Evolutionary conservation across 2,329 filamentous ascomycete genomes (phyloP).

Genomic region (Cladosporium halotolerans): DNA sequence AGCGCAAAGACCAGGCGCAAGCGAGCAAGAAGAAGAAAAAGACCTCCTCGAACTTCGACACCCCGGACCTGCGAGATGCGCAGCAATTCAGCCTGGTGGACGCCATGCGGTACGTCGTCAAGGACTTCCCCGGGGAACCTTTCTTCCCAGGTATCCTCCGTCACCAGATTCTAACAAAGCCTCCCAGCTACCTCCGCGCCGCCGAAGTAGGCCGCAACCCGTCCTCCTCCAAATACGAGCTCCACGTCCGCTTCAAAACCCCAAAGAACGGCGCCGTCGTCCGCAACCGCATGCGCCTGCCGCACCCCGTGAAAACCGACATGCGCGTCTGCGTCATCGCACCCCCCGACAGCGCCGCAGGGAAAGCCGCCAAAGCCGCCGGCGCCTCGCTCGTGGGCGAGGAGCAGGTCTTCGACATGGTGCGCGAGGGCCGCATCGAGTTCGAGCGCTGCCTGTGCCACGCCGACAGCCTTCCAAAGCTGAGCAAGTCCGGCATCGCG

Average conservation of each 20-base stretch:
- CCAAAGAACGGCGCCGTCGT: constrained; percentile 80
- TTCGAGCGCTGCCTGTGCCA: constrained; percentile 92
- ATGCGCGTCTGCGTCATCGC: constrained; percentile 85
- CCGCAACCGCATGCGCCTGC: constrained; percentile 80
- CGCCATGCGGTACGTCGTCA: constrained; percentile 78
- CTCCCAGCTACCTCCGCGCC: constrained; percentile 78
- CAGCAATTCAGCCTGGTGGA: constrained; percentile 79
- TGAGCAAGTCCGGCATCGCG: constrained; percentile 76
- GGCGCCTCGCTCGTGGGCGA: constrained; percentile 83
- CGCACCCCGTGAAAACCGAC: constrained; percentile 83
- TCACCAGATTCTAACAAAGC: too few species aligned
- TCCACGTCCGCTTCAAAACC: constrained; percentile 76
- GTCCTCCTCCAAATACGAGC: constrained; percentile 74
- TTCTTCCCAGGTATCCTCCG: too few species aligned
- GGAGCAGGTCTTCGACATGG: constrained; percentile 73
- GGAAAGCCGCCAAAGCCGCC: constrained; percentile 65
- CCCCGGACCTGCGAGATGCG: constrained; percentile 57
- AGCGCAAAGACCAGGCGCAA: constrained; percentile 35
- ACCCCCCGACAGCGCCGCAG: constrained; percentile 69
- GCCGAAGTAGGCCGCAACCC: constrained; percentile 81
- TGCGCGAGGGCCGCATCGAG: constrained; percentile 69
- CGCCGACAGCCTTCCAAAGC: constrained; percentile 64
- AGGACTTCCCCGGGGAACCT: too few species aligned
- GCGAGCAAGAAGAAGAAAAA: constrained; percentile 54
- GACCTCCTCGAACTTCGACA: constrained; percentile 62